Base-by-base conservation (phyloP, 192 early-diverging fungal species). In the Gryganskiella cystojenkinii region DNA sequence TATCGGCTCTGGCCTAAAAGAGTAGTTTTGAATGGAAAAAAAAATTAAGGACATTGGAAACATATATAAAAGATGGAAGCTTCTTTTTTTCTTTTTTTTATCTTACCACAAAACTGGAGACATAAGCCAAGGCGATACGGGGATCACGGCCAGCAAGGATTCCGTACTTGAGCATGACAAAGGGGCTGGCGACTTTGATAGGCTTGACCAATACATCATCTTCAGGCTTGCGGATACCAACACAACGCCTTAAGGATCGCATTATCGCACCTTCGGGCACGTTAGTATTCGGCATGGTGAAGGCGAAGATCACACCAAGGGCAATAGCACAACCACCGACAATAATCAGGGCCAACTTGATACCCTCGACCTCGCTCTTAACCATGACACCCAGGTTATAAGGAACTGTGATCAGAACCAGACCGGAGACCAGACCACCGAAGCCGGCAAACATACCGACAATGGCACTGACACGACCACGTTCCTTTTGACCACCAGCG, bases 1-100 rank as follows among this genome's bases (percentile, higher is more conserved):
- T 89, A 63, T 94, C 92, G 3, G 88, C 91, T 49, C 92, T 83
- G 10, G 92, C 59, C 74, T 78, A n/a, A n/a, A n/a, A n/a, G n/a
- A n/a, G n/a, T n/a, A n/a, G 40, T 31, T 7, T 22, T 4, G 24
- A 35, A 35, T 10, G 33, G 30, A 17, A 17, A 30, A 45, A 2
- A 50, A 35, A 50, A 28, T 7, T n/a, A 22, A 19, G 30, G 33
- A n/a, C 28, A 33, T 35, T 37, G 31, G 3, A 30, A 54, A 55
- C 31, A 14, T 35, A 54, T 27, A 15, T 19, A 10, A 5, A 40
- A 40, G 13, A 5, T 13, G 37, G 37, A 40, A 40, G 37, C 37
- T 9, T 13, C 37, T 9, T 5, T 40, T 13, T 9, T 9, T 40
- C 13, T 9, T 9, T 13, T 13, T 9, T 13, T 5, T 9, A 40